Base-by-base conservation (phyloP, 73 alveolate genomes). In the Breviolum minutum region DNA sequence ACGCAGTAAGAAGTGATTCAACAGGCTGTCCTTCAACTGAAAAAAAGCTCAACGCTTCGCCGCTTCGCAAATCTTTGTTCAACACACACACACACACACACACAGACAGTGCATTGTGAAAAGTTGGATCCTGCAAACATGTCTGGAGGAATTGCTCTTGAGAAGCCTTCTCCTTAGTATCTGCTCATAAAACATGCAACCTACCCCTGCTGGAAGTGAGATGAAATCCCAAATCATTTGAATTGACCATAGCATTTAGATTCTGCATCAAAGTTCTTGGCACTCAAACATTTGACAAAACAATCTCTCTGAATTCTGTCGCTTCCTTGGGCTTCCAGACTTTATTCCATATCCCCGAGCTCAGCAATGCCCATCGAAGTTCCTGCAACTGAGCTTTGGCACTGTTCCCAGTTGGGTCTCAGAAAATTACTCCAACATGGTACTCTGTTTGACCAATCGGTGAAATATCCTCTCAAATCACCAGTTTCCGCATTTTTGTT, bases 361-460 rank as follows among this genome's bases (percentile, higher is more conserved):
- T 63, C 63, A 85, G 63, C 62, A 85, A 62, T 29, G 94, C 24
- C 94, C 94, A 85, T 8, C 94, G 94, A 60, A 27, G 63, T 3
- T 63, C 94, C 94, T 79, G 81, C 30, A 20, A 40, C 32, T 71
- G 66, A 14, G 14, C 3, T 63, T n/a, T 70, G 80, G 81, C 81
- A 71, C 81, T 71, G 40, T 3, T 40, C 3, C 54, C 54, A 40
- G 54, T 40, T 40, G 54, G 54, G 54, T 40, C 54, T 40, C 54
- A 40, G 54, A 40, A 40, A 40, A 40, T 40, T 40, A 0, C 54
- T 40, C 54, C 54, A 40, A 40, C 54, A 40, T 40, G 54, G 0
- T 40, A 40, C 54, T 40, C 54, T 40, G n/a, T n/a, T n/a, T n/a
- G 54, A 40, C 54, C 54, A 40, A 40, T 40, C 77, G 24, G 24